Percentiles rank a stretch among this genome's conserved stretches.
Conservation (phyloP, 2,329 filamentous ascomycete species). For the Xylariomycetidae sp. region DNA sequence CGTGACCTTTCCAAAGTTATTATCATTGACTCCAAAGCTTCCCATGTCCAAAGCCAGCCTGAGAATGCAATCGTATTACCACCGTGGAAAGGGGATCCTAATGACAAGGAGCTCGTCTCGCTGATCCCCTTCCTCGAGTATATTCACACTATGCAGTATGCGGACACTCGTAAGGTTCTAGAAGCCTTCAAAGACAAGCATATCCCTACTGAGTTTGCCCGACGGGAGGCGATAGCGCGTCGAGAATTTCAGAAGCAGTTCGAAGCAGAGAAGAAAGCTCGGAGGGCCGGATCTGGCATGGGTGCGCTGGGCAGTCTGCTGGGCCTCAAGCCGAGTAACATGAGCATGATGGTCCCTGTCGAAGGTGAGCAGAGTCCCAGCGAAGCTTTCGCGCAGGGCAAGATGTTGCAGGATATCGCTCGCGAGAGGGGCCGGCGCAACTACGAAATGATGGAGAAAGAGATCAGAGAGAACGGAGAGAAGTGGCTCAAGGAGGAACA, state of each 20-base stretch:
- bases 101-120: slow-evolving; percentile 80
- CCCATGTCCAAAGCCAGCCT: slow-evolving; percentile 84
- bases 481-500: slow-evolving; percentile 96
- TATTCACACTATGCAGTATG: slow-evolving; percentile 86
- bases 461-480: slow-evolving; percentile 89
- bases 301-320: slow-evolving; percentile 67
- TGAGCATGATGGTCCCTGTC: slow-evolving; percentile 54
- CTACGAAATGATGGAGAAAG: slow-evolving; percentile 83
- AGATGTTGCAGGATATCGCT: slow-evolving; percentile 95
- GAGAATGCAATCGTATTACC: slow-evolving; percentile 91
- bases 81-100: slow-evolving; percentile 80
- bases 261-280: slow-evolving; percentile 55
- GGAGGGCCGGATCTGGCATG: slow-evolving; percentile 57
- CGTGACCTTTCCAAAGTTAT: slow-evolving; percentile 93
- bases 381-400: slow-evolving; percentile 82
- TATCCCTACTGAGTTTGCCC: slow-evolving; percentile 86
- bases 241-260: slow-evolving; percentile 79
- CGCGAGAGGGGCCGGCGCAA: slow-evolving; percentile 86
- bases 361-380: slow-evolving; percentile 67
- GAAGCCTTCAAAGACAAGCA: slow-evolving; percentile 85
- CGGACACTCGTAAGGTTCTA: slow-evolving; percentile 80
- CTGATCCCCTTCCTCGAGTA: slow-evolving; percentile 98
- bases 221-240: slow-evolving; percentile 79
- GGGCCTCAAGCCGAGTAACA: slow-evolving; percentile 68
- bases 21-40: slow-evolving; percentile 80